Conservation (phyloP, 148 eudicot species). For the Simmondsia chinensis region DNA sequence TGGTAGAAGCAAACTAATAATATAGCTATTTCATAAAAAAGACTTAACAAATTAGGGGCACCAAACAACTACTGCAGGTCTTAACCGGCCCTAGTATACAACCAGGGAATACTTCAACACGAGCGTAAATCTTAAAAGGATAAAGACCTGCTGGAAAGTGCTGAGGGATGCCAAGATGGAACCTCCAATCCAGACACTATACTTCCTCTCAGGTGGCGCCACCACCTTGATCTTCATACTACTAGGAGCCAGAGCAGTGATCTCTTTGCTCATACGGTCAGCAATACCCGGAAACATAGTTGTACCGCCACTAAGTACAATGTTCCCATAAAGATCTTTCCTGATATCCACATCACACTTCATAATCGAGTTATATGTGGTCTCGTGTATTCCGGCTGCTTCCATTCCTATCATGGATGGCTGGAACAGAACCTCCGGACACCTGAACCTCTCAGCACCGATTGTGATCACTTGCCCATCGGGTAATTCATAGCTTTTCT, state of each 20-base stretch:
- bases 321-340: constrained; percentile 72
- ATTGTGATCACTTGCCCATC: constrained; percentile 84
- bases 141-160: constrained; percentile 73
- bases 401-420: constrained; percentile 72
- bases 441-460: constrained; percentile 72
- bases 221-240: constrained; percentile 87
- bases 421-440: constrained; percentile 80
- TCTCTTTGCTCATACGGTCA: constrained; percentile 81
- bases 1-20: too few species aligned
- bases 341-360: constrained; percentile 81
- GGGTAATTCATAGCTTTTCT: constrained; percentile 70
- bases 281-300: constrained; percentile 81
- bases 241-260: constrained; percentile 72
- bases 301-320: constrained; percentile 74
- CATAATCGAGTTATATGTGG: constrained; percentile 77
- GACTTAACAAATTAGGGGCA: too few species aligned
- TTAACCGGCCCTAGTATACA: too few species aligned
- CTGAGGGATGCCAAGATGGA: constrained; percentile 79
- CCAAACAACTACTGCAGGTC: too few species aligned
- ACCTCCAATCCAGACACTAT: constrained; percentile 88
- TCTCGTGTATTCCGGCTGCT: constrained; percentile 75
- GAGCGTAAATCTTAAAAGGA: neutral
- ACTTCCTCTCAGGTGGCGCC: constrained; percentile 80
- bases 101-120: too few species aligned
- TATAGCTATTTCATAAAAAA: too few species aligned